phyloP scores from a whole-genome alignment of 176 grass and related monocot genomes.

The Hyparrhenia diplandra region DNA sequence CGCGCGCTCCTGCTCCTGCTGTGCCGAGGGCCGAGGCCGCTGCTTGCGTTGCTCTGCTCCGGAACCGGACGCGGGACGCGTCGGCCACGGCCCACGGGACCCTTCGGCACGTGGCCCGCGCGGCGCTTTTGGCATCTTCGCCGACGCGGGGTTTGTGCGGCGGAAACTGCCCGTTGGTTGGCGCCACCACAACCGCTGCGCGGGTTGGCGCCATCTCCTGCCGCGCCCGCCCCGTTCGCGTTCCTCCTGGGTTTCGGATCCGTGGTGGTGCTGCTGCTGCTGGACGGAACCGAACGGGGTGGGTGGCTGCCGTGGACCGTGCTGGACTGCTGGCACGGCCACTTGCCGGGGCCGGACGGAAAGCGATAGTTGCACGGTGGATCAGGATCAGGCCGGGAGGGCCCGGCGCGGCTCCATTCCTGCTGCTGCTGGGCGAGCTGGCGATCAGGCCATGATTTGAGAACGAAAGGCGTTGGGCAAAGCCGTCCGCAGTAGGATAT shows the following conservation, averaged over 20 bases:
- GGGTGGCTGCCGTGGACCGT: background rate
- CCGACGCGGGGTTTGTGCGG: background rate
- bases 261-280: background rate
- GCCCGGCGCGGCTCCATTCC: background rate
- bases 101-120: slow-evolving; percentile 20
- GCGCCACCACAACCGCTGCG: background rate
- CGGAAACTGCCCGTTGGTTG: slow-evolving; percentile 36
- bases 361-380: slow-evolving; percentile 33
- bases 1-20: background rate
- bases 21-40: background rate
- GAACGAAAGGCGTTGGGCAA: background rate
- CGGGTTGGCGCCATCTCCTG: slow-evolving; percentile 28
- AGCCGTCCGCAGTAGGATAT: background rate
- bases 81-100: background rate
- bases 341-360: background rate
- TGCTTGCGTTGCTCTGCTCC: background rate
- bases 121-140: slow-evolving; percentile 29
- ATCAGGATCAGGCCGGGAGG: background rate
- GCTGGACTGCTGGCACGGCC: background rate
- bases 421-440: background rate
- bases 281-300: background rate
- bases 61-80: background rate
- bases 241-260: background rate
- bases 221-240: background rate
- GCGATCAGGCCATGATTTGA: background rate